Percentiles rank a stretch among this genome's conserved stretches.
Conservation (phyloP, 2,329 filamentous ascomycete genomes). For the Stromatinia cepivora region DNA sequence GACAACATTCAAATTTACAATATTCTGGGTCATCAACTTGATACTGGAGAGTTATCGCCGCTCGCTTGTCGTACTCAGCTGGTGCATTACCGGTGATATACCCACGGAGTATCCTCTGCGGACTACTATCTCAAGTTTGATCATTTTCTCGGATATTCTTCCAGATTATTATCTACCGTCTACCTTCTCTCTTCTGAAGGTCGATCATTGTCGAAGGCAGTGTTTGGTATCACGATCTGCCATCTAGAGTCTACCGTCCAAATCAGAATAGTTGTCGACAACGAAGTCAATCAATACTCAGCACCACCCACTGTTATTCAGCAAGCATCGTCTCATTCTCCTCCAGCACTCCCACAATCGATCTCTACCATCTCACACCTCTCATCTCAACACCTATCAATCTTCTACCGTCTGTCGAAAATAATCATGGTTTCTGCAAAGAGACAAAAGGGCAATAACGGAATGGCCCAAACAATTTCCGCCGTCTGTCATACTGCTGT, state of each 20-base stretch:
- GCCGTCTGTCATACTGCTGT: not conserved
- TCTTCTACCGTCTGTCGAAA: not conserved
- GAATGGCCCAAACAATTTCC: not conserved
- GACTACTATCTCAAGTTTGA: not conserved
- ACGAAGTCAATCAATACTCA: not conserved
- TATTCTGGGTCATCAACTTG: not conserved
- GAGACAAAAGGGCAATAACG: not conserved
- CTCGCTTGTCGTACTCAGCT: not conserved
- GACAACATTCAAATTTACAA: not conserved
- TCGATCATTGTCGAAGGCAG: not conserved
- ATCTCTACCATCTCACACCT: not conserved
- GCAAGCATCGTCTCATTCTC: not conserved
- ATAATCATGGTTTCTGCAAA: not conserved
- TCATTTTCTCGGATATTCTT: not conserved
- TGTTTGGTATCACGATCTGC: not conserved
- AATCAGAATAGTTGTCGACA: not conserved
- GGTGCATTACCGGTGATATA: slow-evolving; percentile 1
- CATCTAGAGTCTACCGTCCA: not conserved
- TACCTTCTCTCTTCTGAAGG: not conserved
- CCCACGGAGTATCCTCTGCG: not conserved
- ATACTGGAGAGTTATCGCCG: not conserved
- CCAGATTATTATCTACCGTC: not conserved
- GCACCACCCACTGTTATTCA: too few relatives aligned
- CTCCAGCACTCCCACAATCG: not conserved
- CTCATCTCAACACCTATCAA: not conserved